Conservation (phyloP, 2,329 filamentous ascomycete genomes). For the Colletotrichum sp. region DNA sequence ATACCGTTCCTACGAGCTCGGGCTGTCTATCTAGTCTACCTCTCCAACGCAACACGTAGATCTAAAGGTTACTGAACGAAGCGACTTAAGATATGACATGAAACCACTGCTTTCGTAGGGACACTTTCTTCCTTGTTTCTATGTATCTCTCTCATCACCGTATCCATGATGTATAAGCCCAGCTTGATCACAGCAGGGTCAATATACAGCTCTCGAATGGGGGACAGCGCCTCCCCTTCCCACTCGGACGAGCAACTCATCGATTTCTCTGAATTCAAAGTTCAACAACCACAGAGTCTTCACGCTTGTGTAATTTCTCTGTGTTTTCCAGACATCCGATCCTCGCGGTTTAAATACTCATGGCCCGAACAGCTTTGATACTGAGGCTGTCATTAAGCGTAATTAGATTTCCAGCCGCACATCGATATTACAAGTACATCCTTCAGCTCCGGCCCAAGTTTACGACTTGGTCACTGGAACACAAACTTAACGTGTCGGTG, state of each 20-base stretch:
- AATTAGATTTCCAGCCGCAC: background rate
- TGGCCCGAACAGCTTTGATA: background rate
- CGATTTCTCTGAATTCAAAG: background rate
- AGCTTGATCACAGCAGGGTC: background rate
- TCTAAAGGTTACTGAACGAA: too few species aligned
- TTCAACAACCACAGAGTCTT: too few species aligned
- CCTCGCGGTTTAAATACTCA: background rate
- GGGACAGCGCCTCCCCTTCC: background rate
- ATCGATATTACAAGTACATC: too few species aligned
- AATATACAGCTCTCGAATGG: background rate
- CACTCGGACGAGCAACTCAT: background rate
- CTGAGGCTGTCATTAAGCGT: background rate
- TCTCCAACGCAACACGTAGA: too few species aligned
- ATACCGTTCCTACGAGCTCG: fast-evolving
- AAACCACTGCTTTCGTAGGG: too few species aligned
- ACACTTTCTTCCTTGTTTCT: too few species aligned
- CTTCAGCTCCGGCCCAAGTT: too few species aligned
- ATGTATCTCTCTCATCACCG: background rate
- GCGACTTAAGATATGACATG: too few species aligned
- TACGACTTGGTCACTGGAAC: background rate
- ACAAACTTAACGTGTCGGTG: fast-evolving
- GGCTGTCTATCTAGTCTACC: too few species aligned
- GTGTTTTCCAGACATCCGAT: background rate
- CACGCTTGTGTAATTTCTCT: background rate
- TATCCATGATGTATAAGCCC: background rate